Evolutionary conservation across 768 basidiomycete species (phyloP).

Genomic region (Leucocoprinus leucothites): DNA sequence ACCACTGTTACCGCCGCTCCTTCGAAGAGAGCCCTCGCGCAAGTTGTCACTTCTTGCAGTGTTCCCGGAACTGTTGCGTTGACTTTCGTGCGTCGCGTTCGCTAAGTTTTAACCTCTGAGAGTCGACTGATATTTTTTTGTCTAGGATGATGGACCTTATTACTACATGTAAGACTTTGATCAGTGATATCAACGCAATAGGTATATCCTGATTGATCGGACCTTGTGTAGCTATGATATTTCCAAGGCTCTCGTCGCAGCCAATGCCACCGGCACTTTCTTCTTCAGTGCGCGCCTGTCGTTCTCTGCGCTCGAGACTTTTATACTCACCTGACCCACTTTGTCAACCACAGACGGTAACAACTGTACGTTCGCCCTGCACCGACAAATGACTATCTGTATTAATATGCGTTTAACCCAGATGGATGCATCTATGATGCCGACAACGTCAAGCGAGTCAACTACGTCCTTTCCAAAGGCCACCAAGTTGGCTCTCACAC

Average conservation of each 20-base stretch:
- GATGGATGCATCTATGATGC: constrained; percentile 31
- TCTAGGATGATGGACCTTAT: constrained; percentile 42
- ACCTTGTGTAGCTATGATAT: constrained; percentile 28
- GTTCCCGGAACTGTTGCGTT: constrained; percentile 36
- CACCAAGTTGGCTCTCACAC: constrained; percentile 41
- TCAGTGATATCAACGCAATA: too few relatives aligned
- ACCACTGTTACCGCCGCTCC: constrained; percentile 12
- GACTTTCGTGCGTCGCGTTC: constrained; percentile 33
- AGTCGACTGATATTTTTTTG: not conserved
- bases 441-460: constrained; percentile 22
- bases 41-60: constrained; percentile 32
- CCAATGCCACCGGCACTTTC: constrained; percentile 38
- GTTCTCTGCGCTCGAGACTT: not conserved
- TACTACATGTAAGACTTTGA: constrained; percentile 27
- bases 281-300: constrained; percentile 31
- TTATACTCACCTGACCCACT: not conserved
- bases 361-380: constrained; percentile 18
- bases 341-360: constrained; percentile 20
- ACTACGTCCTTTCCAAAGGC: constrained; percentile 31
- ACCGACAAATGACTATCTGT: not conserved
- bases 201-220: not conserved
- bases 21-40: constrained; percentile 20
- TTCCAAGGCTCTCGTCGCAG: constrained; percentile 26
- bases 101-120: not conserved
- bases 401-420: too few relatives aligned